Percentiles rank a stretch among this genome's conserved stretches.
Conservation (phyloP, 345 rosid genomes). For the Ceriops decandra region DNA sequence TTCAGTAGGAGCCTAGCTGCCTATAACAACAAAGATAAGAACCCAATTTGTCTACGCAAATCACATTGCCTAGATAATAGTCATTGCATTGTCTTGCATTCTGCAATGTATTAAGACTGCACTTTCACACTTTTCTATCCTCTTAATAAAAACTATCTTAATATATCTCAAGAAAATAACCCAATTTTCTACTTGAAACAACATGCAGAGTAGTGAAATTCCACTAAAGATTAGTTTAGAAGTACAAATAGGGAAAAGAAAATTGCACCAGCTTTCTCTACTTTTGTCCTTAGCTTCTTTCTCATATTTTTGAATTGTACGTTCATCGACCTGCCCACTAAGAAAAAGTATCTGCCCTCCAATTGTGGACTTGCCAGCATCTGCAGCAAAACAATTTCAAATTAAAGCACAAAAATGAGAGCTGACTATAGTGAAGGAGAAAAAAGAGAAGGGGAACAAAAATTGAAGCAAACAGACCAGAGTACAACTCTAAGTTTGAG, state of each 20-base stretch:
- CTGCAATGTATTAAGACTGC: no score
- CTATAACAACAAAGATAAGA: no score
- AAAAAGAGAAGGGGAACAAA: background rate
- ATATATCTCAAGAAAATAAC: slow-evolving; percentile 6
- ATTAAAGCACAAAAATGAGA: background rate
- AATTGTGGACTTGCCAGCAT: slow-evolving; percentile 93
- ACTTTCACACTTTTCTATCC: no score
- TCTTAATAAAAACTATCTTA: no score
- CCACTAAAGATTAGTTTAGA: background rate
- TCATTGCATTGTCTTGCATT: no score
- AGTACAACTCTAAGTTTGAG: no score
- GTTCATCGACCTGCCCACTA: slow-evolving; percentile 94
- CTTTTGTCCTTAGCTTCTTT: slow-evolving; percentile 97
- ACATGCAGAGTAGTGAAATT: background rate
- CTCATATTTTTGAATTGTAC: slow-evolving; percentile 93
- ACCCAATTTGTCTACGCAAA: background rate
- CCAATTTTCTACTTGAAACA: no score
- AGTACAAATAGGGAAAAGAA: background rate
- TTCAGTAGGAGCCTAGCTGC: no score
- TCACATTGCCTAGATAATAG: background rate
- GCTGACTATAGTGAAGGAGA: background rate
- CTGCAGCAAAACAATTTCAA: slow-evolving; percentile 33
- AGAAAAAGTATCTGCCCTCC: slow-evolving; percentile 98
- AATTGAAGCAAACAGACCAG: background rate
- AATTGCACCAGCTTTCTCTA: slow-evolving; percentile 87